These are phyloP conservation scores for Trichophaea hybrida DNA, from an alignment of 2,329 filamentous ascomycete species.

Conservation along the genomic window DNA sequence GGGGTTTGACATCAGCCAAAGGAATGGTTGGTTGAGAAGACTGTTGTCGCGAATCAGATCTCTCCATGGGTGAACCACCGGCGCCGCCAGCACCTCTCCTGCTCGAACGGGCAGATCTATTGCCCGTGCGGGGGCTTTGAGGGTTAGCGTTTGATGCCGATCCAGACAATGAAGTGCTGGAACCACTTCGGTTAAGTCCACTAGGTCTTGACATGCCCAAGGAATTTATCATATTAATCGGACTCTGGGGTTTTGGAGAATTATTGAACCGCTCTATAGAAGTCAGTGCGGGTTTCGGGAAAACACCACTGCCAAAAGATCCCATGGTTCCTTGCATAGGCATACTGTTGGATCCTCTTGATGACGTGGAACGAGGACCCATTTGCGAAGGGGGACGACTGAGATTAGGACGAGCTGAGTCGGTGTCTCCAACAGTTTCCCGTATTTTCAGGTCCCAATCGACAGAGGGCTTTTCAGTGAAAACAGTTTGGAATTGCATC, in stretches of 20 bases:
- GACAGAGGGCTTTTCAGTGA: conserved; percentile 87
- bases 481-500: conserved; percentile 89
- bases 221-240: conserved; percentile 37
- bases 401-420: conserved; percentile 47
- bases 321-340: conserved; percentile 46
- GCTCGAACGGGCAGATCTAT: conserved; percentile 47
- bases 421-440: conserved; percentile 65
- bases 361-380: conserved; percentile 39
- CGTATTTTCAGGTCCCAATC: conserved; percentile 86
- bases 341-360: conserved; percentile 36
- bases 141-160: conserved; percentile 17
- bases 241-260: conserved; percentile 42
- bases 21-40: conserved; percentile 75
- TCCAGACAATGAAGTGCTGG: conserved; percentile 33
- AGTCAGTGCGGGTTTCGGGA: conserved; percentile 46
- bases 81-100: conserved; percentile 32
- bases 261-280: conserved; percentile 57
- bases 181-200: conserved; percentile 50
- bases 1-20: conserved; percentile 74
- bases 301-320: conserved; percentile 43
- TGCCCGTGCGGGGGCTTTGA: conserved; percentile 33
- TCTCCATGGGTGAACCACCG: conserved; percentile 19
- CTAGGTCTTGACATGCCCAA: conserved; percentile 41
- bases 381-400: conserved; percentile 44
- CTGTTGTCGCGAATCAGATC: conserved; percentile 28